Percentiles rank a stretch among this genome's conserved stretches.
phyloP scores from a whole-genome alignment of 2,329 filamentous ascomycete genomes.

The Aspergillus costaricaensis region DNA sequence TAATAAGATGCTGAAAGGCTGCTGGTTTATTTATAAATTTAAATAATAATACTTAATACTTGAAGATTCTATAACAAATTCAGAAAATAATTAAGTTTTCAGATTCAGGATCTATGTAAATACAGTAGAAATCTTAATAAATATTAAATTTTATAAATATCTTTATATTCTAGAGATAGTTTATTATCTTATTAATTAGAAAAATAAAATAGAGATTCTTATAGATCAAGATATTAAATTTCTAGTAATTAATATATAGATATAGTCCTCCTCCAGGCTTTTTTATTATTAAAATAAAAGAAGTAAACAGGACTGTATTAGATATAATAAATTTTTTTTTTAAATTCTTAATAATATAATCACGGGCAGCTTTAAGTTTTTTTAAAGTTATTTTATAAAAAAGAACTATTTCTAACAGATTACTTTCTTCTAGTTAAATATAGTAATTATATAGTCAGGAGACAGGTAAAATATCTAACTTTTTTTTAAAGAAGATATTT shows the following conservation, averaged over 20 bases:
- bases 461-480: no score
- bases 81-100: no score
- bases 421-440: neutral
- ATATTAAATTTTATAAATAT: no score
- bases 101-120: no score
- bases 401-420: neutral
- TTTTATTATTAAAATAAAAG: neutral
- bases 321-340: neutral
- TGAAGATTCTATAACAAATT: no score
- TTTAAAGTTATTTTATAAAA: neutral
- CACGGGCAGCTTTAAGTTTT: neutral
- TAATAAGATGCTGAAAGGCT: no score
- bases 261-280: neutral
- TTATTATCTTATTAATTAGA: neutral
- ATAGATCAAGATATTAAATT: neutral
- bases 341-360: neutral
- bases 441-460: no score
- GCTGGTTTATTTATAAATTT: no score
- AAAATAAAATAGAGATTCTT: neutral
- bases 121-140: no score
- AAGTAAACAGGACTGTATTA: neutral
- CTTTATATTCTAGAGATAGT: neutral
- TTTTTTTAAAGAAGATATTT: no score
- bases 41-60: no score
- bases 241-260: neutral